Evolutionary conservation across 805 yeast genomes (phyloP).

Genomic region (Wickerhamomyces canadensis): DNA sequence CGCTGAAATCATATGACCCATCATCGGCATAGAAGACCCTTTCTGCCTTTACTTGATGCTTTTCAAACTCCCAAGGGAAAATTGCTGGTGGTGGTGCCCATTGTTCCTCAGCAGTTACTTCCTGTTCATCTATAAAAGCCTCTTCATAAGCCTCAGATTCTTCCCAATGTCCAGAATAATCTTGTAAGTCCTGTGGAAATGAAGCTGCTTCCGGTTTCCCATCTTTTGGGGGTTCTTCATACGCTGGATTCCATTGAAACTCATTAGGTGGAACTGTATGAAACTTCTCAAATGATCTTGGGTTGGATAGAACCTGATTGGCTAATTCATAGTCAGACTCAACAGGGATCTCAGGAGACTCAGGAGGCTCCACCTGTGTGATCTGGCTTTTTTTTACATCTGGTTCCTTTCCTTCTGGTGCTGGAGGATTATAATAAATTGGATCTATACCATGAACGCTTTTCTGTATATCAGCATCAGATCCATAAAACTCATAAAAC

Average conservation of each 20-base stretch:
- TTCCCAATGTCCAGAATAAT: conserved; percentile 14
- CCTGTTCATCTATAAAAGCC: conserved; percentile 1
- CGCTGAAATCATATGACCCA: conserved; percentile 5
- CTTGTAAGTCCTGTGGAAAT: conserved; percentile 17
- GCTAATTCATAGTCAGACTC: conserved; percentile 1
- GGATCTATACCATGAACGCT: conserved; percentile 22
- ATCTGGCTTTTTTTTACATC: too few relatives aligned
- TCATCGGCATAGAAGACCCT: conserved; percentile 18
- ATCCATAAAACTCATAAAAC: conserved; percentile 18
- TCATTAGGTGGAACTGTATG: conserved; percentile 11
- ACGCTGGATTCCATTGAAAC: conserved; percentile 39
- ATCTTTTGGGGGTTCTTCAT: conserved; percentile 35
- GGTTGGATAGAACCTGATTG: conserved; percentile 14
- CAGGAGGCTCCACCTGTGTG: conserved; percentile 1
- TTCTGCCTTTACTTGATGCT: conserved; percentile 8
- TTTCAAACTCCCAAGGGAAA: conserved; percentile 27
- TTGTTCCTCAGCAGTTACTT: conserved; percentile 3
- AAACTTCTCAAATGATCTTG: conserved; percentile 18
- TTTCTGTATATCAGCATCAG: conserved; percentile 9
- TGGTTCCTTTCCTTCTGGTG: too few relatives aligned
- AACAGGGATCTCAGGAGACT: neutral
- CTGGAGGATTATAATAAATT: conserved; percentile 10
- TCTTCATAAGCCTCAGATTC: neutral
- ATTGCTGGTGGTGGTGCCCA: conserved; percentile 20
- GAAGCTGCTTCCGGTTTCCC: conserved; percentile 23